Conservation (phyloP, 495 filamentous ascomycete genomes). For the Aspergillus cavernicola region DNA sequence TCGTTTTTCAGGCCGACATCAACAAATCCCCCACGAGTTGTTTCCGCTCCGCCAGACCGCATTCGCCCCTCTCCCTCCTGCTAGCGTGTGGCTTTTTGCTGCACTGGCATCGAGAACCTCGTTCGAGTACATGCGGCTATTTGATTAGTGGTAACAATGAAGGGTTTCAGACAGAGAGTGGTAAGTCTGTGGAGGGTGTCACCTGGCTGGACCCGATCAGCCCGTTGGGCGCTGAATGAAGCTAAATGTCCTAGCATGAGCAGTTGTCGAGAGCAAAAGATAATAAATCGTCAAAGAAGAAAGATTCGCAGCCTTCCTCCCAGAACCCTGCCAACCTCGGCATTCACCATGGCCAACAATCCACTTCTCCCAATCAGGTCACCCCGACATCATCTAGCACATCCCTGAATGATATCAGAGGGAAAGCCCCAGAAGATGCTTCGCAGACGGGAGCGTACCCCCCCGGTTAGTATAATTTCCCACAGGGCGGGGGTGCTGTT, state of each 20-base stretch:
- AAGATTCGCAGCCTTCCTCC: constrained; percentile 71
- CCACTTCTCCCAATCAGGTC: constrained; percentile 57
- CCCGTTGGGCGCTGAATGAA: constrained; percentile 14
- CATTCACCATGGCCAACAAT: constrained; percentile 51
- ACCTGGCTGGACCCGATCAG: constrained; percentile 17
- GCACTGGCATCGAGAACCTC: constrained; percentile 34
- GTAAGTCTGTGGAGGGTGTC: constrained; percentile 54
- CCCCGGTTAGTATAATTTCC: constrained; percentile 35
- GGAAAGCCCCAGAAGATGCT: constrained; percentile 69
- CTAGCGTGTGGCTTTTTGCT: constrained; percentile 40
- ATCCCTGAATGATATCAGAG: constrained; percentile 77
- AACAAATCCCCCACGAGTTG: constrained; percentile 26
- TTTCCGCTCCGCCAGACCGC: not conserved
- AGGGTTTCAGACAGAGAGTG: constrained; percentile 96
- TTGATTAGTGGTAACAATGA: constrained; percentile 64
- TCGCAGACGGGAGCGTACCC: constrained; percentile 39
- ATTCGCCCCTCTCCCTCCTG: constrained; percentile 25
- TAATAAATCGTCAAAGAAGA: constrained; percentile 93
- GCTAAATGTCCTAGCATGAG: constrained; percentile 55
- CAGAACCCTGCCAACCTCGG: constrained; percentile 43
- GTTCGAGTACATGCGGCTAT: constrained; percentile 41
- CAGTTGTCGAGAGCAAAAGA: constrained; percentile 96
- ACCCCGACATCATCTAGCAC: constrained; percentile 85
- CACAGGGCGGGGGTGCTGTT: constrained; percentile 28
- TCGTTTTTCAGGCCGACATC: constrained; percentile 31